Conservation (phyloP, 2,329 filamentous ascomycete species). For the Aureobasidium uvarum region DNA sequence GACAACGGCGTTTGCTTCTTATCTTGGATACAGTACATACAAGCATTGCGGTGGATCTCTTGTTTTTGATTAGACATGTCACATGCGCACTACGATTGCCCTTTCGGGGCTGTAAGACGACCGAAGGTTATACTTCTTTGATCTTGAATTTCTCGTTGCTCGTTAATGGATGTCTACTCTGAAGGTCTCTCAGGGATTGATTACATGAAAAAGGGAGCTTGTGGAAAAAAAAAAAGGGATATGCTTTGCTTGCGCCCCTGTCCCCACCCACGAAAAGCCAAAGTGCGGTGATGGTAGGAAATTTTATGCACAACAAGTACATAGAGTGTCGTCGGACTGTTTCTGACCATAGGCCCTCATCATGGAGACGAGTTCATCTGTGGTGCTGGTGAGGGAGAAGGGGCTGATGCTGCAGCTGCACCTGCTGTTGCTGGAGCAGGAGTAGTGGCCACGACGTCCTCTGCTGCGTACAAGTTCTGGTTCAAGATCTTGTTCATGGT, state of each 20-base stretch:
- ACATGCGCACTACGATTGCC: neutral
- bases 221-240: neutral
- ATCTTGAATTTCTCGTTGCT: neutral
- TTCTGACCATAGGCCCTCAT: neutral
- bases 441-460: conserved; percentile 52
- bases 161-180: neutral
- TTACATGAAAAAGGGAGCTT: neutral
- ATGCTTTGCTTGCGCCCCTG: neutral
- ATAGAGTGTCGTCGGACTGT: neutral
- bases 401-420: neutral
- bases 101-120: neutral
- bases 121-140: neutral
- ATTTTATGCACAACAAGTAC: neutral
- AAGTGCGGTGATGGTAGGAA: neutral
- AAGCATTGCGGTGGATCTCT: neutral
- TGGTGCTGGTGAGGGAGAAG: conserved; percentile 5
- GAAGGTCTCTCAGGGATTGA: too few relatives aligned
- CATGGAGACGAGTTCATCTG: neutral
- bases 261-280: neutral
- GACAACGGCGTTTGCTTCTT: neutral
- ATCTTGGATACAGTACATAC: neutral
- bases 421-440: neutral
- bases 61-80: neutral
- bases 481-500: conserved; percentile 98
- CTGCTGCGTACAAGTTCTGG: conserved; percentile 81